phyloP scores from a whole-genome alignment of 768 basidiomycete species.

The Rhizopogon sp. region DNA sequence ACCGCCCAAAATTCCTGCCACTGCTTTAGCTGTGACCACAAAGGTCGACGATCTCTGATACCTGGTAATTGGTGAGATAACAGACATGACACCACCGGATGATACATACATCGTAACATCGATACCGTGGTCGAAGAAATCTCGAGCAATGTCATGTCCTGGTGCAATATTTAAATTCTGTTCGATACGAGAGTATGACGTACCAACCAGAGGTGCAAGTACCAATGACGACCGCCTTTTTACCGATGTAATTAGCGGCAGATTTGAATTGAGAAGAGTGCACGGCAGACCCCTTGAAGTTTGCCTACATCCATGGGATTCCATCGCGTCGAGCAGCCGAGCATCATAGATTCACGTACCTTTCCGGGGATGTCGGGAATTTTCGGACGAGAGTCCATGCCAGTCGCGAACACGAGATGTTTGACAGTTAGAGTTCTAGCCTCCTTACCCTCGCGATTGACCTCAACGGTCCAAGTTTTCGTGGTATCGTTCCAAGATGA shows the following conservation, averaged over 20 bases:
- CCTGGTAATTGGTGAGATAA: slow-evolving; percentile 8
- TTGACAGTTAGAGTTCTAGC: slow-evolving; percentile 34
- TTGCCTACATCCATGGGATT: slow-evolving; percentile 25
- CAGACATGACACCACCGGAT: background rate
- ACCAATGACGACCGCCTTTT: slow-evolving; percentile 65
- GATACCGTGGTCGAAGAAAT: slow-evolving; percentile 24
- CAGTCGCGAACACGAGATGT: slow-evolving; percentile 55
- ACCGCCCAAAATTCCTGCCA: slow-evolving; percentile 8
- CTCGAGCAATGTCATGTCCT: slow-evolving; percentile 35
- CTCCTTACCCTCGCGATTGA: slow-evolving; percentile 29
- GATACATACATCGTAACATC: slow-evolving; percentile 23
- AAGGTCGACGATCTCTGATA: slow-evolving; percentile 21
- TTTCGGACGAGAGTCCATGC: slow-evolving; percentile 40
- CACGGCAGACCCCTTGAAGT: slow-evolving; percentile 47
- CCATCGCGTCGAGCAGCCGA: background rate
- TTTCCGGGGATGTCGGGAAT: slow-evolving; percentile 34
- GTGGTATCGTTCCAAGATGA: slow-evolving; percentile 32
- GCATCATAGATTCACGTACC: background rate
- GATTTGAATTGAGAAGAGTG: slow-evolving; percentile 51
- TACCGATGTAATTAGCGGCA: slow-evolving; percentile 46
- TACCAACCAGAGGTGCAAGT: slow-evolving; percentile 56
- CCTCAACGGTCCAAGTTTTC: slow-evolving; percentile 42
- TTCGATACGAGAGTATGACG: background rate
- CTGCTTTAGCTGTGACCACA: slow-evolving; percentile 8
- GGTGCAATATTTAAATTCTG: background rate